Conservation (phyloP, 169 alveolate genomes). For the Cryptosporidium tyzzeri region DNA sequence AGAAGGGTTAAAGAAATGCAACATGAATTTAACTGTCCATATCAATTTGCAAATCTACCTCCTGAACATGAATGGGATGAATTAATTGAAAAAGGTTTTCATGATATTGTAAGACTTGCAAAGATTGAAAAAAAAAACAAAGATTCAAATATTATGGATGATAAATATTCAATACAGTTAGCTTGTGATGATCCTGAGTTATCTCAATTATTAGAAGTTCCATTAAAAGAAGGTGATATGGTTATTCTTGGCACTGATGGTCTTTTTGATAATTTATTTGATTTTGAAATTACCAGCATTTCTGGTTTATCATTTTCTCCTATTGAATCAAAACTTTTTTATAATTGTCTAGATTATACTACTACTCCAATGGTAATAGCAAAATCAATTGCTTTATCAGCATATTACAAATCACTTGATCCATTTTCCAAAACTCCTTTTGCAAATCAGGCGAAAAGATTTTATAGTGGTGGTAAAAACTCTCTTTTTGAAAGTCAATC, state of each 20-base stretch:
- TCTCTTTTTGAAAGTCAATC: background rate
- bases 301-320: conserved; percentile 55
- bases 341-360: background rate
- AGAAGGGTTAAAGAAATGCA: conserved; percentile 79
- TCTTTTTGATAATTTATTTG: conserved; percentile 82
- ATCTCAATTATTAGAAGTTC: conserved; percentile 52
- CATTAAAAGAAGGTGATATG: conserved; percentile 79
- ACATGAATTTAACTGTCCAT: conserved; percentile 80
- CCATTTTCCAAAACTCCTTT: conserved; percentile 68
- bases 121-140: conserved; percentile 21
- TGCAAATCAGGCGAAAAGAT: conserved; percentile 69
- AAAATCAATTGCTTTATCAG: conserved; percentile 70
- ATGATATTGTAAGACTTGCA: conserved; percentile 59
- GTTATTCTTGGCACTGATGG: conserved; percentile 84
- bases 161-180: background rate
- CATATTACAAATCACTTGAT: conserved; percentile 56
- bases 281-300: conserved; percentile 80
- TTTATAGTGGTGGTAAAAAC: conserved; percentile 25
- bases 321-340: conserved; percentile 50
- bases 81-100: conserved; percentile 50
- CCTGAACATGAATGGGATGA: conserved; percentile 64
- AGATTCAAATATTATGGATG: background rate
- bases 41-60: conserved; percentile 79
- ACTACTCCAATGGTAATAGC: conserved; percentile 71
- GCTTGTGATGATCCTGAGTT: conserved; percentile 68